These are phyloP conservation scores for Auxenochlorella pyrenoidosa DNA, from an alignment of 139 green algal species.

Conservation along the genomic window DNA sequence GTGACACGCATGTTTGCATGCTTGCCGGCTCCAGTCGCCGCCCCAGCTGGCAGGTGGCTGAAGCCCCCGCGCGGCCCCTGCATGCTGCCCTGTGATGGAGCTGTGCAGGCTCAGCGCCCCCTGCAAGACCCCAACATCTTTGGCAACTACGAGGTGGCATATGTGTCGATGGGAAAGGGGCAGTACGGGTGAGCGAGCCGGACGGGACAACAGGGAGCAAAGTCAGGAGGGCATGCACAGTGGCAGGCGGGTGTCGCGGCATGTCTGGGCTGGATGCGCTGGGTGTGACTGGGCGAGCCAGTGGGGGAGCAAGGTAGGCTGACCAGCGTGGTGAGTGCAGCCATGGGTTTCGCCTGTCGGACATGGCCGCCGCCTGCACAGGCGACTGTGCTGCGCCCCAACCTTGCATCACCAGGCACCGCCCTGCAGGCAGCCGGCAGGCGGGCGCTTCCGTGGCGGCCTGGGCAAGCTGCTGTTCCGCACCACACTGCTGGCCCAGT, in stretches of 20 bases:
- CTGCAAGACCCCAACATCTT: constrained; percentile 74
- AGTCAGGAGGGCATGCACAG: too few relatives aligned
- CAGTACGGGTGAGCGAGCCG: constrained; percentile 31
- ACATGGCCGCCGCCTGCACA: too few relatives aligned
- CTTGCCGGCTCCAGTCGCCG: neutral
- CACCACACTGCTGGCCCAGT: constrained; percentile 76
- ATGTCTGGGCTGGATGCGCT: too few relatives aligned
- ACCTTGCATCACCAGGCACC: too few relatives aligned
- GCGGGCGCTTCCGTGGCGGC: constrained; percentile 70
- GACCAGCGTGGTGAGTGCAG: too few relatives aligned
- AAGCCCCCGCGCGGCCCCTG: neutral
- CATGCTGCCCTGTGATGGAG: neutral
- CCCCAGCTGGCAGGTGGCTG: neutral
- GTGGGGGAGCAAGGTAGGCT: too few relatives aligned
- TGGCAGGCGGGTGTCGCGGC: too few relatives aligned
- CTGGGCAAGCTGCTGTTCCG: constrained; percentile 73
- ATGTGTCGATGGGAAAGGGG: constrained; percentile 43
- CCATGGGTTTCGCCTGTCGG: too few relatives aligned
- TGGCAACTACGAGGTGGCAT: constrained; percentile 82
- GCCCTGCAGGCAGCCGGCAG: constrained; percentile 47
- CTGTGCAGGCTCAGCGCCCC: constrained; percentile 58
- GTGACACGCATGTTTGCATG: too few relatives aligned
- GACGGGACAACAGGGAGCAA: neutral
- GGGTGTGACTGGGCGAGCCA: too few relatives aligned
- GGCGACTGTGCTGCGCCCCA: too few relatives aligned